Conservation (phyloP, 768 basidiomycete genomes). For the Holtermannia corniformis region DNA sequence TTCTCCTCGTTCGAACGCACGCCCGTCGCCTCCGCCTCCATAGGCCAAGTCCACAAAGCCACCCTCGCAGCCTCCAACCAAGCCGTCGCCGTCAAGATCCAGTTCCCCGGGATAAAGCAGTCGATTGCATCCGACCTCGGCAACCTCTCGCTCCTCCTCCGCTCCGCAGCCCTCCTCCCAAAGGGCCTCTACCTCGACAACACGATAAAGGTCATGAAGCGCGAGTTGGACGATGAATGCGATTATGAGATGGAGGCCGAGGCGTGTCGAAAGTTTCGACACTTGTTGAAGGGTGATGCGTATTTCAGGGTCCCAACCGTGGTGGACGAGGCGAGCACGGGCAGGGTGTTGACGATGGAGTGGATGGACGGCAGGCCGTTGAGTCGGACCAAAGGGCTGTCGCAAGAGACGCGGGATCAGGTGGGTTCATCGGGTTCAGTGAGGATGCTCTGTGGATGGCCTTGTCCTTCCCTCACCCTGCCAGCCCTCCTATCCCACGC, state of each 20-base stretch:
- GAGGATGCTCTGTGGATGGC: neutral
- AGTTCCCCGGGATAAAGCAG: slow-evolving; percentile 82
- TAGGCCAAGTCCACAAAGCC: slow-evolving; percentile 87
- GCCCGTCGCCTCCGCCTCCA: slow-evolving; percentile 91
- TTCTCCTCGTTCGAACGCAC: slow-evolving; percentile 71
- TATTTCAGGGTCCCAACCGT: slow-evolving; percentile 74
- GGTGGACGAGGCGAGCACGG: slow-evolving; percentile 70
- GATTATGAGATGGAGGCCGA: slow-evolving; percentile 75
- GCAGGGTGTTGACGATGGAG: slow-evolving; percentile 82
- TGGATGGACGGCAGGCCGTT: slow-evolving; percentile 69
- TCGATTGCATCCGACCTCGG: slow-evolving; percentile 81
- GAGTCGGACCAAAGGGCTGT: slow-evolving; percentile 50
- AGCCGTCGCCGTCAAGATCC: slow-evolving; percentile 59
- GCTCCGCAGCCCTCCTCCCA: slow-evolving; percentile 70
- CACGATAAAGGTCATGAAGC: slow-evolving; percentile 77
- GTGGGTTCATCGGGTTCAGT: slow-evolving; percentile 43
- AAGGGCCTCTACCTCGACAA: slow-evolving; percentile 81
- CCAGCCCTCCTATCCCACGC: neutral
- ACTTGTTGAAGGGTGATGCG: slow-evolving; percentile 44
- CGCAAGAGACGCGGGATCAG: slow-evolving; percentile 59
- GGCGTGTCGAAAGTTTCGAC: slow-evolving; percentile 53
- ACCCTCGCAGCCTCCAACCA: slow-evolving; percentile 47
- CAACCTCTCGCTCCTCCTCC: slow-evolving; percentile 72
- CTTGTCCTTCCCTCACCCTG: neutral
- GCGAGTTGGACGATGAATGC: slow-evolving; percentile 86